phyloP scores from a whole-genome alignment of 2,329 filamentous ascomycete genomes.

The Dryadomyces quercus-mongolicae region DNA sequence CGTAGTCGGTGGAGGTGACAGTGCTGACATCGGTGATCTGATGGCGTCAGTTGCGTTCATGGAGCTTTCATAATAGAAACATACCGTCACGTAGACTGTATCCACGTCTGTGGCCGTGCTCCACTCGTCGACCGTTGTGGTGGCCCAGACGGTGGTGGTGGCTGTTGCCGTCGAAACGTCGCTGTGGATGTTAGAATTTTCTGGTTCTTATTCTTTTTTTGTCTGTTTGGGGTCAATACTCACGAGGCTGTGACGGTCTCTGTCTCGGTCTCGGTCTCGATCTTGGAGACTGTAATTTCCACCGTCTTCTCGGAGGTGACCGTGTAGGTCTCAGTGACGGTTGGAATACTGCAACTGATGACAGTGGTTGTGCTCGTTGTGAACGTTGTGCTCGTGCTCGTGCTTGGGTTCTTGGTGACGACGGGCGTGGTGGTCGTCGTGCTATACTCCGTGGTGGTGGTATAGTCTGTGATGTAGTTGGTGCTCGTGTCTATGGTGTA shows the following conservation, averaged over 20 bases:
- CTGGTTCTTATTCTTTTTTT: background rate
- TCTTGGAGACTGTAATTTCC: background rate
- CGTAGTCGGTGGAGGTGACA: no score
- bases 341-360: background rate
- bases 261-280: slow-evolving; percentile 9
- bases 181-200: background rate
- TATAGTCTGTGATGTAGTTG: no score
- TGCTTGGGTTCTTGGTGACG: no score
- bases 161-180: background rate
- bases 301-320: no score
- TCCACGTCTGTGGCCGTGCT: background rate
- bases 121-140: background rate
- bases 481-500: background rate
- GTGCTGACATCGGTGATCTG: background rate
- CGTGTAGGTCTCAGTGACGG: slow-evolving; percentile 4
- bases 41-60: background rate
- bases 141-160: slow-evolving; percentile 2
- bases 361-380: no score
- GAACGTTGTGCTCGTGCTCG: no score
- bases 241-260: background rate
- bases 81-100: background rate
- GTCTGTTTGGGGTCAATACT: background rate
- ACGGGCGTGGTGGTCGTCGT: no score
- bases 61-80: background rate
- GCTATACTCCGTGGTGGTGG: no score